Conservation (phyloP, 2,329 filamentous ascomycete genomes). For the Pseudopithomyces chartarum region DNA sequence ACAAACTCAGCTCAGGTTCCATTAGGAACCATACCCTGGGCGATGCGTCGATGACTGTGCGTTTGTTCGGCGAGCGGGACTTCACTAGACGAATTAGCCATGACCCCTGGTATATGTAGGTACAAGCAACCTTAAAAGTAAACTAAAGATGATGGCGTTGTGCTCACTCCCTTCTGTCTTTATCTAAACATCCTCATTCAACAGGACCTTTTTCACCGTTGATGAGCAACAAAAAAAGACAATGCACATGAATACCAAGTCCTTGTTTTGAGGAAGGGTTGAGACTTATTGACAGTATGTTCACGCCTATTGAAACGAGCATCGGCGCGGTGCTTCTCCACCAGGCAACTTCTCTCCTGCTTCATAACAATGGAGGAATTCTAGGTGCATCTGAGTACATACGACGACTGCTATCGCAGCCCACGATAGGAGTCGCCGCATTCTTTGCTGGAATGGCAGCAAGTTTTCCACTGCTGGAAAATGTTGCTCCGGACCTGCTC, state of each 20-base stretch:
- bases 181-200: background rate
- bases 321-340: constrained; percentile 58
- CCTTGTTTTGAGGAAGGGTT: background rate
- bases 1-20: constrained; percentile 1
- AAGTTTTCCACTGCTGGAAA: constrained; percentile 50
- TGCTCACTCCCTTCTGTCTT: background rate
- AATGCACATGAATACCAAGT: background rate
- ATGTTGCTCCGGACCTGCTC: constrained; percentile 50
- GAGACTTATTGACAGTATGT: constrained; percentile 47
- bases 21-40: background rate
- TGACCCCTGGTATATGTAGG: no score
- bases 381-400: constrained; percentile 57
- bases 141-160: background rate
- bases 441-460: constrained; percentile 54
- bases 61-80: constrained; percentile 2
- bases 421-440: constrained; percentile 48
- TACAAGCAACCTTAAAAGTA: background rate
- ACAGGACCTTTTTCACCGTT: background rate
- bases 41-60: background rate
- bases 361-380: constrained; percentile 57
- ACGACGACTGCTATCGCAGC: constrained; percentile 47
- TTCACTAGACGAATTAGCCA: background rate
- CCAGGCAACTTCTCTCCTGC: constrained; percentile 55
- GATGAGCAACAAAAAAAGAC: background rate
- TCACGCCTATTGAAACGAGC: constrained; percentile 58